A percentile compares a stretch with the other conserved stretches of the same genome.
Evolutionary conservation across 2,329 filamentous ascomycete species (phyloP).

Genomic region (Pestalotiopsis sp.): DNA sequence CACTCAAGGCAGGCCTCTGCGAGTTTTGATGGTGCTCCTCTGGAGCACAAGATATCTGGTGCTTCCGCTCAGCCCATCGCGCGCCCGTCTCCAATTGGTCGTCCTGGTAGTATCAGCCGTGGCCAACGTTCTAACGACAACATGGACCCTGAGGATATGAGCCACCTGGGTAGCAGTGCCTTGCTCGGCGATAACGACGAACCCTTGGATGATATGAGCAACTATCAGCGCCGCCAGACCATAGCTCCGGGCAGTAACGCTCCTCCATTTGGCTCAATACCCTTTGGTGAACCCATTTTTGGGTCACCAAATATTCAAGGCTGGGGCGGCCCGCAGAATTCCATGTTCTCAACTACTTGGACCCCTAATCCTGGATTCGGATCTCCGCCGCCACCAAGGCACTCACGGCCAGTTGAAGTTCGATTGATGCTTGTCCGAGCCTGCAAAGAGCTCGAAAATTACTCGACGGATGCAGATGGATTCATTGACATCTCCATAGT

Average conservation of each 20-base stretch:
- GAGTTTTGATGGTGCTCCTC: slow-evolving; percentile 60
- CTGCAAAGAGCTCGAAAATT: slow-evolving; percentile 64
- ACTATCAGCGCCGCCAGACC: slow-evolving; percentile 48
- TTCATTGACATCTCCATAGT: slow-evolving; percentile 72
- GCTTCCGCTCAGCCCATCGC: slow-evolving; percentile 72
- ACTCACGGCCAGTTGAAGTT: slow-evolving; percentile 69
- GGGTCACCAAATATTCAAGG: slow-evolving; percentile 26
- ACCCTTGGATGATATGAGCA: slow-evolving; percentile 41
- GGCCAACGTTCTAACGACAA: slow-evolving; percentile 43
- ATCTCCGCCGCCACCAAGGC: slow-evolving; percentile 36
- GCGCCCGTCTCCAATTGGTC: slow-evolving; percentile 83
- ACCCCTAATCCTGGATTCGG: slow-evolving; percentile 33
- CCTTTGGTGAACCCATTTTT: slow-evolving; percentile 46
- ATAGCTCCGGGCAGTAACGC: slow-evolving; percentile 53
- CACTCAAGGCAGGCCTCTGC: slow-evolving; percentile 79
- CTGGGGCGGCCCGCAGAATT: slow-evolving; percentile 42
- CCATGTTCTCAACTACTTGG: slow-evolving; percentile 42
- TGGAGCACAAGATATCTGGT: slow-evolving; percentile 30
- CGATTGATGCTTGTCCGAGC: slow-evolving; percentile 77
- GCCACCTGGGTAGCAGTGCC: slow-evolving; percentile 88
- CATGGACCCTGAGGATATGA: slow-evolving; percentile 70
- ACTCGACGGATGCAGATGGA: slow-evolving; percentile 53
- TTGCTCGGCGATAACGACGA: slow-evolving; percentile 76
- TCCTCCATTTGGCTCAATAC: slow-evolving; percentile 40
- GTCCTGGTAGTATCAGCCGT: slow-evolving; percentile 74